Base-by-base conservation (phyloP, 352 stramenopile genomes). In the Pythium phragmitis region DNA sequence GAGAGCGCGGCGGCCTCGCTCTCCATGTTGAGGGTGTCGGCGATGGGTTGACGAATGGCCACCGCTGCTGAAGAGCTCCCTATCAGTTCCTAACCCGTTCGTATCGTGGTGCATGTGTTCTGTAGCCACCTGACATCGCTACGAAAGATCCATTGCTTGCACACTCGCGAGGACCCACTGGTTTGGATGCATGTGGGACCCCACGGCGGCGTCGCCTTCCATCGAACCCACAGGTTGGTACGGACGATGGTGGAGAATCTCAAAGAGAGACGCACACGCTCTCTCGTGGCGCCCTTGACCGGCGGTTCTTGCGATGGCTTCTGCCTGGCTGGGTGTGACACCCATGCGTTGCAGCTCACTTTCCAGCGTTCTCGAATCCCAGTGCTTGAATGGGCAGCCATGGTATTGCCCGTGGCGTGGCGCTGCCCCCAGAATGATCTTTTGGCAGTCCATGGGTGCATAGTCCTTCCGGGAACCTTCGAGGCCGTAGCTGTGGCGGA, bases 401-500 rank as follows among this genome's bases (percentile, higher is more conserved):
- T 96, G 85, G 53, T 87, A 89, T 60, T 94, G 81, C 2, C 84
- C 87, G 9, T 87, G 69, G 7, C 74, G 72, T 33, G 83, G 87
- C 17, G 74, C 58, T 5, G 61, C 47, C 3, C 74, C 68, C 2
- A 66, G 57, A 41, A 88, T 81, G 42, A 96, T 89, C 36, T 85
- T 67, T 30, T 72, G 43, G 52, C 87, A 96, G 42, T 77, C 60
- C 9, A 85, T 57, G 19, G 85, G 83, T 17, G 69, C 48, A 63
- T 94, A 96, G 52, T 92, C 77, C 57, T 82, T 88, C 11, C 85
- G 75, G 14, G 77, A 81, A 0, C 87, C 87, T 79, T 92, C 87
- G 2, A 93, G 73, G 0, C 88, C 88, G 57, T 96, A 96, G 68
- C 77, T 91, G 68, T 96, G 87, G 14, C 87, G 87, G 56, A 96